A percentile compares a stretch with the other conserved stretches of the same genome.
Evolutionary conservation across 345 rosid species (phyloP).

Genomic region (Dovyalis caffra): DNA sequence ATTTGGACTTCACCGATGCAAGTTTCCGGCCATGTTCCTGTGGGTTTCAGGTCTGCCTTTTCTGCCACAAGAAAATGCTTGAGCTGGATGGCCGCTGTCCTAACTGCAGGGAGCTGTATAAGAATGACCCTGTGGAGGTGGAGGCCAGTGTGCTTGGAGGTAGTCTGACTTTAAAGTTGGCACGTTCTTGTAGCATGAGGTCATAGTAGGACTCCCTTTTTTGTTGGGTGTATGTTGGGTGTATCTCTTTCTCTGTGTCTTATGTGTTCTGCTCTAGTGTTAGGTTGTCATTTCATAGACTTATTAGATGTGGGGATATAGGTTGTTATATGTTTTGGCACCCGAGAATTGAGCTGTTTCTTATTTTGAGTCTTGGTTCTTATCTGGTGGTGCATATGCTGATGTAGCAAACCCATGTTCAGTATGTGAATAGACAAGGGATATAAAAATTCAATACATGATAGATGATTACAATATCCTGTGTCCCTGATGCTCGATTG

Average conservation of each 20-base stretch:
- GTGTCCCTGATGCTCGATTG: conserved; percentile 11
- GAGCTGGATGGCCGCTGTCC: conserved; percentile 92
- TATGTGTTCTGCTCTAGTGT: conserved; percentile 30
- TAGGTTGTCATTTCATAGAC: conserved; percentile 38
- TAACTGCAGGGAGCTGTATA: conserved; percentile 82
- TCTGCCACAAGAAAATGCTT: conserved; percentile 92
- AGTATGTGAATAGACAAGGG: conserved; percentile 75
- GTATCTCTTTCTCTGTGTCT: conserved; percentile 28
- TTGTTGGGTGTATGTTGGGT: conserved; percentile 29
- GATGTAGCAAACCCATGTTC: conserved; percentile 56
- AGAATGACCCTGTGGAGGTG: conserved; percentile 43
- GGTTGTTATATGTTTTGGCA: conserved; percentile 46
- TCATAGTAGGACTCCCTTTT: conserved; percentile 44
- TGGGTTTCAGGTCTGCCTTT: conserved; percentile 87
- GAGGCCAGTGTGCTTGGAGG: conserved; percentile 60
- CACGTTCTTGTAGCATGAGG: conserved; percentile 91
- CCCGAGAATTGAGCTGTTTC: conserved; percentile 49
- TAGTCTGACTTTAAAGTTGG: conserved; percentile 54
- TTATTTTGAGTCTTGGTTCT: conserved; percentile 49
- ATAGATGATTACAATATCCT: conserved; percentile 29
- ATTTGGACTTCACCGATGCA: conserved; percentile 77
- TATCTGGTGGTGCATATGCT: conserved; percentile 54
- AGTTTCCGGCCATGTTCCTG: conserved; percentile 84
- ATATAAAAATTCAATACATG: conserved; percentile 62
- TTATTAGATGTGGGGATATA: conserved; percentile 51